Conservation (phyloP, 2,329 filamentous ascomycete species). For the Chlorencoelia australis region DNA sequence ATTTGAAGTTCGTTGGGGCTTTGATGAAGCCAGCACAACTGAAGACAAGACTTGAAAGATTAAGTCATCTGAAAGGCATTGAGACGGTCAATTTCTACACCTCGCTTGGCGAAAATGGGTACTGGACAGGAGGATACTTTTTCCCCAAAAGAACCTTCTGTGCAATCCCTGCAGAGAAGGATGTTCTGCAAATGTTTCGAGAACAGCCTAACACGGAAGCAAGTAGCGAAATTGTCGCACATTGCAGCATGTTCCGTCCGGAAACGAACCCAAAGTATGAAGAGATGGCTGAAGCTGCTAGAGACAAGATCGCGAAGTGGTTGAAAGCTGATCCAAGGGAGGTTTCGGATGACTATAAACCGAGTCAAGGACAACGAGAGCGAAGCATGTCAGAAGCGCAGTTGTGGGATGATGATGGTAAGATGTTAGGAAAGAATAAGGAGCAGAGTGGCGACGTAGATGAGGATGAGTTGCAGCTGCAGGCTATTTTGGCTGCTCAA, state of each 20-base stretch:
- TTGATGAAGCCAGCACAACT: constrained; percentile 66
- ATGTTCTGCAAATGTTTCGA: constrained; percentile 10
- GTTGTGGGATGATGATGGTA: constrained; percentile 20
- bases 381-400: constrained; percentile 12
- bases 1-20: constrained; percentile 78
- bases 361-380: constrained; percentile 9
- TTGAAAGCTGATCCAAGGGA: constrained; percentile 11
- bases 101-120: constrained; percentile 61
- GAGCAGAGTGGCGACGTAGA: background rate
- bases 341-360: constrained; percentile 16
- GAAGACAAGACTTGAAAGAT: constrained; percentile 51
- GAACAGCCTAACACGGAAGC: constrained; percentile 17
- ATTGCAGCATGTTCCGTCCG: constrained; percentile 22
- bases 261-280: constrained; percentile 19
- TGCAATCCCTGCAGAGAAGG: constrained; percentile 43
- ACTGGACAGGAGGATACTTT: constrained; percentile 49
- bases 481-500: constrained; percentile 15
- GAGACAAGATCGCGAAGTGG: constrained; percentile 14
- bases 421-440: constrained; percentile 7
- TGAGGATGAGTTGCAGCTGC: constrained; percentile 17
- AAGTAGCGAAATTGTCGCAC: constrained; percentile 19
- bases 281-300: constrained; percentile 11
- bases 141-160: constrained; percentile 70
- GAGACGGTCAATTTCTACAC: constrained; percentile 70
- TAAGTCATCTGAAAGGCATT: constrained; percentile 51